These are phyloP conservation scores for Saksenaea vasiformis DNA, from an alignment of 371 early-diverging fungal species.

Conservation along the genomic window DNA sequence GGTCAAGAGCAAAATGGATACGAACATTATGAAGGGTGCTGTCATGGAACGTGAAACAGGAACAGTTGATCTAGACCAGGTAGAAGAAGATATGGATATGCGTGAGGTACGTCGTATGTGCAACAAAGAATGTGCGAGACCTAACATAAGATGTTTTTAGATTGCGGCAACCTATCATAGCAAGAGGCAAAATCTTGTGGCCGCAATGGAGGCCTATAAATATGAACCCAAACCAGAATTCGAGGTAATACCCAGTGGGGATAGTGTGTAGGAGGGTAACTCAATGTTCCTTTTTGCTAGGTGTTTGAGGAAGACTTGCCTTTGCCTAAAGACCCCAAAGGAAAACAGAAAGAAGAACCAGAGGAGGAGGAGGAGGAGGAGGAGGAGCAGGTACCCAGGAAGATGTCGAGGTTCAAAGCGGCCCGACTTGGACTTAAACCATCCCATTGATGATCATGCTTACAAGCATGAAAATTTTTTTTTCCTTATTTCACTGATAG, in stretches of 20 bases:
- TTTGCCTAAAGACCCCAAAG: conserved; percentile 19
- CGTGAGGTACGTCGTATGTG: conserved; percentile 36
- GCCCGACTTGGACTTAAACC: conserved; percentile 27
- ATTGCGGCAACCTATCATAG: conserved; percentile 33
- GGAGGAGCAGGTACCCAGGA: conserved; percentile 27
- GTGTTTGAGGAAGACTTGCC: conserved; percentile 51
- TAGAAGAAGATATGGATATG: conserved; percentile 62
- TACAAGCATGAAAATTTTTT: neutral
- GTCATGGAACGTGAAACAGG: conserved; percentile 59
- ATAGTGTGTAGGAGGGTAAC: neutral
- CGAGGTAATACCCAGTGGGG: conserved; percentile 30
- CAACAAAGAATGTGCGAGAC: neutral
- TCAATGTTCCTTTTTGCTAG: conserved; percentile 1
- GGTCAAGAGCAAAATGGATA: conserved; percentile 39
- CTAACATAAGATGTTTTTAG: neutral
- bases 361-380: conserved; percentile 23
- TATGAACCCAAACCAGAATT: conserved; percentile 46
- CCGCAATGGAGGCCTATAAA: conserved; percentile 39
- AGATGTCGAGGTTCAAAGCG: conserved; percentile 51
- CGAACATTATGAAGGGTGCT: conserved; percentile 52
- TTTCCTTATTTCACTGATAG: neutral
- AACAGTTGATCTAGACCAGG: conserved; percentile 51
- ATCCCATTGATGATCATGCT: neutral
- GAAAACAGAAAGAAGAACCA: conserved; percentile 10
- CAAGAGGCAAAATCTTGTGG: conserved; percentile 36